Conservation (phyloP, 352 stramenopile genomes). For the Pythium aquatile region DNA sequence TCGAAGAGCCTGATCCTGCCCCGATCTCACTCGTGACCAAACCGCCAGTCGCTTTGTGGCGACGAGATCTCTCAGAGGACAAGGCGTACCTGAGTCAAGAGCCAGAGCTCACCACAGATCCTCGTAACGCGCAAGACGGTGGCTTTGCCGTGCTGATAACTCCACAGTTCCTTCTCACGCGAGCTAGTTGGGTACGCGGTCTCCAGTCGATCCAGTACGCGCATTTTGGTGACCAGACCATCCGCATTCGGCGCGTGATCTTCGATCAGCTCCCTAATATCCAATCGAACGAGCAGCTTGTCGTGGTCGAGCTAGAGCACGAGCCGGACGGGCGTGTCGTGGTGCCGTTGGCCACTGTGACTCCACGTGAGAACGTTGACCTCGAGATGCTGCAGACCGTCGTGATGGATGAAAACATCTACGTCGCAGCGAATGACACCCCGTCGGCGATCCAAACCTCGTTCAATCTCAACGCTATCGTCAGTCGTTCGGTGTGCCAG, state of each 20-base stretch:
- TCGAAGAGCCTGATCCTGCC: background rate
- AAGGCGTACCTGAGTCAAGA: slow-evolving; percentile 17
- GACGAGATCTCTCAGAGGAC: background rate
- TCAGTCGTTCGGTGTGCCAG: slow-evolving; percentile 5
- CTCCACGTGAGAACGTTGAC: slow-evolving; percentile 17
- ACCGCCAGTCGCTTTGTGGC: slow-evolving; percentile 1
- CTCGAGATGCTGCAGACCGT: background rate
- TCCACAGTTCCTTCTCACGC: slow-evolving; percentile 18
- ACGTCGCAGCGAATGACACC: background rate
- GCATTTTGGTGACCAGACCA: slow-evolving; percentile 9
- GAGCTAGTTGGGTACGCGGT: slow-evolving; percentile 13
- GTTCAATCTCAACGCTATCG: slow-evolving; percentile 11
- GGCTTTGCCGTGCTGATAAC: slow-evolving; percentile 23
- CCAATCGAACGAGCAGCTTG: slow-evolving; percentile 5
- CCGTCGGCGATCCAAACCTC: slow-evolving; percentile 1
- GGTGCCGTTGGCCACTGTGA: slow-evolving; percentile 10
- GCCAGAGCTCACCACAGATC: slow-evolving; percentile 1
- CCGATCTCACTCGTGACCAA: background rate
- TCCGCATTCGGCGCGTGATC: slow-evolving; percentile 9
- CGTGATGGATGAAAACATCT: slow-evolving; percentile 2
- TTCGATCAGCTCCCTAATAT: background rate
- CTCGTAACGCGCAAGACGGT: background rate
- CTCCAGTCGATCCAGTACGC: slow-evolving; percentile 8
- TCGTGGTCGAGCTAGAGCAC: slow-evolving; percentile 22
- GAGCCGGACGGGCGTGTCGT: background rate